Base-by-base conservation (phyloP, 2,329 filamentous ascomycete genomes). In the Ceratocystis cubensis region DNA sequence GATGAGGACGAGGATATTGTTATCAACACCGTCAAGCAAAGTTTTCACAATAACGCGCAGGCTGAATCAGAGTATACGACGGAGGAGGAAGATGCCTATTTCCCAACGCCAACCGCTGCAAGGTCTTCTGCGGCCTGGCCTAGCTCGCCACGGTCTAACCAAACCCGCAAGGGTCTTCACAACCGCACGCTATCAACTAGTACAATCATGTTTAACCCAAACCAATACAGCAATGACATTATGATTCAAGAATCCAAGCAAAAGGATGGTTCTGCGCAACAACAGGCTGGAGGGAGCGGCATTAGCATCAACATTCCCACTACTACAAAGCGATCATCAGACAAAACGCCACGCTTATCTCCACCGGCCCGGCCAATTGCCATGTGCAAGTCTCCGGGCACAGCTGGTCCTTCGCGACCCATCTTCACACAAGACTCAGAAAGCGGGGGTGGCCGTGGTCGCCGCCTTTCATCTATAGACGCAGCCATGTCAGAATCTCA, bases 191-290 rank as follows among this genome's bases (percentile, higher is more conserved):
- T 88, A 3, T 96, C 92, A 0, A 88, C 85, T 22, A 90, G 87
- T 71, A 96, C 92, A 0, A 91, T 95, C 65, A 78, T 96, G 0
- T 96, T 88, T 76, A 91, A 89, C 44, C 91, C 91, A 0, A 78
- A 84, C 41, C 77, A 80, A 30, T 69, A 78, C 7, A 74, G 74
- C 37, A 75, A 48, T 30, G 45, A 46, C n/a, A 28, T n/a, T 37
- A 45, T 20, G n/a, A 61, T 30, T 13, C 44, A 56, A 20, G 66
- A 72, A 4, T 65, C 63, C 5, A 67, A 50, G 37, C 57, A 66
- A 30, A 22, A 66, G 61, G 61, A 66, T 30, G 57, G 53, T 8
- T 63, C 57, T 28, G 61, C 66, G 22, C 48, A 33, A n/a, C 53
- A 61, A 4, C 20, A 75, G 10, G 37, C 22, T 70, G 74, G 65